Evolutionary conservation across 2,329 filamentous ascomycete species (phyloP).

Genomic region (Capronia epimyces): DNA sequence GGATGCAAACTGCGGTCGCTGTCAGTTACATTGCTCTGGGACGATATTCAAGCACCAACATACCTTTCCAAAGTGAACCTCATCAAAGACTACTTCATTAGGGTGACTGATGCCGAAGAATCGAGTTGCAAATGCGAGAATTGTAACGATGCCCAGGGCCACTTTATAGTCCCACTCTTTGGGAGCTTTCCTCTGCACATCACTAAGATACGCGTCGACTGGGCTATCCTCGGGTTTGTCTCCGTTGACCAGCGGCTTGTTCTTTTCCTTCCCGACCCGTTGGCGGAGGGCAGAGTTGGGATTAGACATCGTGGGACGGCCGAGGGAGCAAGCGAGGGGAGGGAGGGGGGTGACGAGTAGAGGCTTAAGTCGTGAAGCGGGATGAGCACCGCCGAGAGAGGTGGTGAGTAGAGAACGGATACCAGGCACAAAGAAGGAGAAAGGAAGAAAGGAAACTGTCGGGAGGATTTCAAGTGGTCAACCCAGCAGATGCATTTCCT

Average conservation of each 20-base stretch:
- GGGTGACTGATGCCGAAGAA: constrained; percentile 97
- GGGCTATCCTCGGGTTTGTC: constrained; percentile 20
- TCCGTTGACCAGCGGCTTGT: constrained; percentile 23
- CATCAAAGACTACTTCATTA: constrained; percentile 95
- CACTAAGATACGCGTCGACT: constrained; percentile 9
- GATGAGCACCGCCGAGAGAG: neutral
- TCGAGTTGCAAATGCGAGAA: constrained; percentile 79
- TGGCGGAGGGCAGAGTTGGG: constrained; percentile 27
- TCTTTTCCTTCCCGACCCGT: constrained; percentile 26
- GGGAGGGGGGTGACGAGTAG: neutral
- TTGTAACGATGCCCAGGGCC: constrained; percentile 69
- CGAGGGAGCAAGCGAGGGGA: neutral
- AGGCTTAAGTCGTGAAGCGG: neutral
- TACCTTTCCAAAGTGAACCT: constrained; percentile 99
- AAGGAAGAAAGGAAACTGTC: neutral
- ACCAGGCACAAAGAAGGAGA: constrained; percentile 1
- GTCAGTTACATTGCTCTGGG: neutral
- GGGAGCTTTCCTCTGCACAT: constrained; percentile 35
- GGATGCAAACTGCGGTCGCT: constrained; percentile 44
- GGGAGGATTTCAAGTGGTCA: neutral
- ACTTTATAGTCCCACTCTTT: constrained; percentile 82
- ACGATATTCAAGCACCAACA: constrained; percentile 24
- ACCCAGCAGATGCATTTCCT: neutral
- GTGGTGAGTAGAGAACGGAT: neutral
- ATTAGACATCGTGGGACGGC: constrained; percentile 21